Evolutionary conservation across 202 grass and related monocot genomes (phyloP).

Genomic region (Setaria viridis): DNA sequence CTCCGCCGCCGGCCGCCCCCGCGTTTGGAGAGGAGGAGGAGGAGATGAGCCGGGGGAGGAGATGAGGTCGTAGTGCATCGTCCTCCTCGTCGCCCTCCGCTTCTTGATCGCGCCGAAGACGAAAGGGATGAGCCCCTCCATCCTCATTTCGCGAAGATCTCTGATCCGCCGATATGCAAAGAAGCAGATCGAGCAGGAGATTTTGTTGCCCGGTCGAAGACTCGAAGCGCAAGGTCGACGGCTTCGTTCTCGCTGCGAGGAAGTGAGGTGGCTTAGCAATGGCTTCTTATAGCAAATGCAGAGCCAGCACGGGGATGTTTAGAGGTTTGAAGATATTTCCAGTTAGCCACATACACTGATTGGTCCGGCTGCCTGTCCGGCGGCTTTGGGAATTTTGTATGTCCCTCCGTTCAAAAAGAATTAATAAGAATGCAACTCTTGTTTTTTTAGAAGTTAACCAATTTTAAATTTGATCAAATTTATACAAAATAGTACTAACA

Average conservation of each 20-base stretch:
- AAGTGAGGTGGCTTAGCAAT: neutral
- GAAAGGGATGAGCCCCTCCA: conserved; percentile 57
- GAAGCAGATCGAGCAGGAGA: neutral
- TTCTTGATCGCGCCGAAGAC: conserved; percentile 53
- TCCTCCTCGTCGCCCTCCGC: conserved; percentile 35
- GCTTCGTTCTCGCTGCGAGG: neutral
- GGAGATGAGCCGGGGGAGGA: neutral
- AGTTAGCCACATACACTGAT: neutral
- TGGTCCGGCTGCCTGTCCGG: neutral
- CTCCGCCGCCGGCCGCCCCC: neutral
- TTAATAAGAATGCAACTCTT: too few species aligned
- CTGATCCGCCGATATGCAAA: neutral
- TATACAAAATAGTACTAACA: too few species aligned
- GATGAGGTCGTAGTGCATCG: conserved; percentile 14
- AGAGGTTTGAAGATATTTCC: neutral
- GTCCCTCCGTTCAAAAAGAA: too few species aligned
- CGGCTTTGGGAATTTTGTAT: conserved; percentile 26
- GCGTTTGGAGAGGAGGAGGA: neutral
- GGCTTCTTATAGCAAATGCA: conserved; percentile 13
- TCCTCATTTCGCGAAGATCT: neutral
- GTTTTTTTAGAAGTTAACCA: too few species aligned
- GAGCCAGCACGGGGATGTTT: neutral
- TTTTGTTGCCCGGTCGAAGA: neutral
- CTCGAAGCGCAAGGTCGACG: too few species aligned
- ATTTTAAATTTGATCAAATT: too few species aligned